These are phyloP conservation scores for Saccharomyces hybrid DNA, from an alignment of 1,139 yeast genomes.

Conservation along the genomic window DNA sequence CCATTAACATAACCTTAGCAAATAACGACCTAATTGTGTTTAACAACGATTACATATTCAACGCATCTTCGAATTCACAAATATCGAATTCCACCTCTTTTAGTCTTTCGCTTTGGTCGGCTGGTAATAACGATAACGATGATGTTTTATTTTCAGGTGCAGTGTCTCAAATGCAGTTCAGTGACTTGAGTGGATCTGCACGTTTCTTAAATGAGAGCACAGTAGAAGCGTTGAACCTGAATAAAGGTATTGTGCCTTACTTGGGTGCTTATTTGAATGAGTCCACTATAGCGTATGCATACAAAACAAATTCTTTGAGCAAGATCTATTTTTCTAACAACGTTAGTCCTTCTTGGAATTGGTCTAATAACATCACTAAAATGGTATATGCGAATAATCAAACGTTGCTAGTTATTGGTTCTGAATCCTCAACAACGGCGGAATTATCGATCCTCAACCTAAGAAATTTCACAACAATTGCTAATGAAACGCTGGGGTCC, in stretches of 20 bases:
- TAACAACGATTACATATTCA: slow-evolving; percentile 21
- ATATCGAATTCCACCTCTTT: slow-evolving; percentile 22
- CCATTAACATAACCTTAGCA: slow-evolving; percentile 8
- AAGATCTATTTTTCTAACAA: slow-evolving; percentile 35
- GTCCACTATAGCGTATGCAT: slow-evolving; percentile 21
- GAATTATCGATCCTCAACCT: slow-evolving; percentile 19
- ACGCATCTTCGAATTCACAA: slow-evolving; percentile 14
- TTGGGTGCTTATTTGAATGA: slow-evolving; percentile 25
- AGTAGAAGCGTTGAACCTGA: slow-evolving; percentile 1
- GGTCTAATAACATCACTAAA: slow-evolving; percentile 12
- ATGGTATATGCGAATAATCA: slow-evolving; percentile 16
- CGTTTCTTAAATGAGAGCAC: slow-evolving; percentile 8
- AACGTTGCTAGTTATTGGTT: slow-evolving; percentile 19
- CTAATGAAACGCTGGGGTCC: slow-evolving; percentile 21
- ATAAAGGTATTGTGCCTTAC: slow-evolving; percentile 13
- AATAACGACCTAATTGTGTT: slow-evolving; percentile 17
- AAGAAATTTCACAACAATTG: slow-evolving; percentile 15
- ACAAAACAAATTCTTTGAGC: slow-evolving; percentile 28
- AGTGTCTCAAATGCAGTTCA: slow-evolving; percentile 10
- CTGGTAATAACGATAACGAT: slow-evolving; percentile 25
- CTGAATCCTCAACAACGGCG: slow-evolving; percentile 7
- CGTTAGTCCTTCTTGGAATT: slow-evolving; percentile 9
- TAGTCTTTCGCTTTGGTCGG: slow-evolving; percentile 23
- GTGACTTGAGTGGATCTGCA: slow-evolving; percentile 13
- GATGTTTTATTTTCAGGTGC: slow-evolving; percentile 37